Percentiles rank a stretch among this genome's conserved stretches.
These are phyloP conservation scores for Caloboletus inedulis DNA, from an alignment of 1,284 basidiomycete genomes.

Conservation along the genomic window DNA sequence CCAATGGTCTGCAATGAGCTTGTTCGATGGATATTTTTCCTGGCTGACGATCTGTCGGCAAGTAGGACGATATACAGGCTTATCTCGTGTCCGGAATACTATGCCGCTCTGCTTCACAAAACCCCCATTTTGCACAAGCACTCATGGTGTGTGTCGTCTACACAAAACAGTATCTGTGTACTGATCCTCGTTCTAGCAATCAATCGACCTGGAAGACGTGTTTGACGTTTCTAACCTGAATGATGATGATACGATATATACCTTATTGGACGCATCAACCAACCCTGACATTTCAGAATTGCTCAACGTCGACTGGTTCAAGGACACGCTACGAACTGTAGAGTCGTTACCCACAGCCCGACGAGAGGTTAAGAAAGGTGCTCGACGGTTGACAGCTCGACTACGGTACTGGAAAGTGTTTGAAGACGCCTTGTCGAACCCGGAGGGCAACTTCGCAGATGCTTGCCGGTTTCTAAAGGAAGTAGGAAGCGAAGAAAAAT, in stretches of 20 bases:
- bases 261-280: slow-evolving; percentile 57
- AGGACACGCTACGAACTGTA: slow-evolving; percentile 37
- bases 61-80: slow-evolving; percentile 53
- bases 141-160: slow-evolving; percentile 42
- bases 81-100: slow-evolving; percentile 59
- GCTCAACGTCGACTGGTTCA: slow-evolving; percentile 35
- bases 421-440: slow-evolving; percentile 55
- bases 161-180: not conserved
- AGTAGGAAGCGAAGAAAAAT: slow-evolving; percentile 57
- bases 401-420: slow-evolving; percentile 59
- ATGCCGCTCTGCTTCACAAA: slow-evolving; percentile 60
- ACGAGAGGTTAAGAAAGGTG: slow-evolving; percentile 41
- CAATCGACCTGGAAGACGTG: slow-evolving; percentile 49
- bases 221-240: slow-evolving; percentile 50
- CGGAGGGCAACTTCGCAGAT: slow-evolving; percentile 44
- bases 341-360: slow-evolving; percentile 39
- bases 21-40: not conserved
- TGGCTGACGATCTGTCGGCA: slow-evolving; percentile 9
- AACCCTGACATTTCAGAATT: slow-evolving; percentile 59
- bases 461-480: slow-evolving; percentile 54
- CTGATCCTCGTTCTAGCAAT: slow-evolving; percentile 42
- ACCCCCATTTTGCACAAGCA: slow-evolving; percentile 41
- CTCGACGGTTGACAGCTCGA: slow-evolving; percentile 45
- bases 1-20: slow-evolving; percentile 44
- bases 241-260: slow-evolving; percentile 53